These are phyloP conservation scores for Collybiopsis confluens DNA, from an alignment of 768 basidiomycete genomes.

Conservation along the genomic window DNA sequence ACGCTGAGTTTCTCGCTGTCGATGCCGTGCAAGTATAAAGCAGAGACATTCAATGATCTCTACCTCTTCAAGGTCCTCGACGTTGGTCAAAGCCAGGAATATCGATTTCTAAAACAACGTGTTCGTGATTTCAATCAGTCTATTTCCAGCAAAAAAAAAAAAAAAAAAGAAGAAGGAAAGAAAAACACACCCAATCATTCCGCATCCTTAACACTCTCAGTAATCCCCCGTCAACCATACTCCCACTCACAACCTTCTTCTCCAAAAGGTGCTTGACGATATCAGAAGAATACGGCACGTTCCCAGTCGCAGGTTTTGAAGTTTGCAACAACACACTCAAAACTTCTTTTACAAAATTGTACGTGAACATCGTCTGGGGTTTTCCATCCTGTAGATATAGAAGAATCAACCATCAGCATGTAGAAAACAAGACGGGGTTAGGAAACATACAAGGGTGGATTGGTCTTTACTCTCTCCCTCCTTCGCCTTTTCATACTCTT, in stretches of 20 bases:
- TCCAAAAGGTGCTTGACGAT: constrained; percentile 57
- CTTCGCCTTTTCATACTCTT: constrained; percentile 10
- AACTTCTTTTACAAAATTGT: constrained; percentile 59
- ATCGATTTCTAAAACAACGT: constrained; percentile 41
- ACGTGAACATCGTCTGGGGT: constrained; percentile 12
- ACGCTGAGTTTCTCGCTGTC: too few relatives aligned
- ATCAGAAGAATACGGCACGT: constrained; percentile 48
- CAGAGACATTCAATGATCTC: too few relatives aligned
- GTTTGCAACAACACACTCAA: constrained; percentile 47
- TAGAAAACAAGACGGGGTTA: neutral
- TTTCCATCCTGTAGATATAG: neutral
- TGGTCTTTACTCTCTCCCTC: too few relatives aligned
- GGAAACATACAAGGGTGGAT: neutral
- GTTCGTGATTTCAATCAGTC: neutral
- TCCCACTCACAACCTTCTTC: constrained; percentile 48
- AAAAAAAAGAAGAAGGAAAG: neutral
- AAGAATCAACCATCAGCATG: neutral
- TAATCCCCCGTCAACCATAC: constrained; percentile 61
- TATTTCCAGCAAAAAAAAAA: neutral
- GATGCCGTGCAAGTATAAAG: too few relatives aligned
- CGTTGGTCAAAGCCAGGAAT: constrained; percentile 44
- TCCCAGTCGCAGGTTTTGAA: constrained; percentile 28
- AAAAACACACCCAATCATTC: constrained; percentile 66
- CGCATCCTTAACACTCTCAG: constrained; percentile 46
- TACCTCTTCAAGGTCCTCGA: constrained; percentile 62